A percentile compares a stretch with the other conserved stretches of the same genome.
phyloP scores from a whole-genome alignment of 768 basidiomycete species.

The Lentinula edodes region DNA sequence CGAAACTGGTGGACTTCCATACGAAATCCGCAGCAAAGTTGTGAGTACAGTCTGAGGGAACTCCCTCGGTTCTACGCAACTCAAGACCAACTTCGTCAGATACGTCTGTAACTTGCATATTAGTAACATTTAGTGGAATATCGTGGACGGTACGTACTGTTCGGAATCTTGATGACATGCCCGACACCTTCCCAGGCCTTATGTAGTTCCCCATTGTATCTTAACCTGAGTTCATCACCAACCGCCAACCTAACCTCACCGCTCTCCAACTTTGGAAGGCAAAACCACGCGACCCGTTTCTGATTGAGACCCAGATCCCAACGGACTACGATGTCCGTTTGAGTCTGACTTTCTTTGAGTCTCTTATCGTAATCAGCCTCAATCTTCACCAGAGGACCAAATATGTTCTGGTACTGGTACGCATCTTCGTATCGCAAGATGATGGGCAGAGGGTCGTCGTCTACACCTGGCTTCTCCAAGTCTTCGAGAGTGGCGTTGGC shows the following conservation, averaged over 20 bases:
- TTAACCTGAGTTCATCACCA: constrained; percentile 89
- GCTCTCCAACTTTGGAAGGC: constrained; percentile 93
- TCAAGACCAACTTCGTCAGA: constrained; percentile 98
- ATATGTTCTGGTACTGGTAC: constrained; percentile 99
- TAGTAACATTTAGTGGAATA: neutral
- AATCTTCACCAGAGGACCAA: constrained; percentile 98
- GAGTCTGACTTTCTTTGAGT: constrained; percentile 97
- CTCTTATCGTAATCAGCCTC: constrained; percentile 99
- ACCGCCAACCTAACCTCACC: constrained; percentile 96
- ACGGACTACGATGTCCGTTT: constrained; percentile 91
- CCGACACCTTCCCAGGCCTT: constrained; percentile 91
- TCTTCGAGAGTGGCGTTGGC: constrained; percentile 93
- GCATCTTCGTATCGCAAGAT: constrained; percentile 93
- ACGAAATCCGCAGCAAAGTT: constrained; percentile 98
- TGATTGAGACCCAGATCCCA: constrained; percentile 99
- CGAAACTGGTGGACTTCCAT: constrained; percentile 99
- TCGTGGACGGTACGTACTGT: constrained; percentile 56
- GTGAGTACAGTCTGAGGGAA: constrained; percentile 90
- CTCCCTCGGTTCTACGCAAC: constrained; percentile 83
- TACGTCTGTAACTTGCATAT: constrained; percentile 56
- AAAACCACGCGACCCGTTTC: constrained; percentile 98
- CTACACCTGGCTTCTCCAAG: constrained; percentile 94
- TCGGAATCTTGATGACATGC: constrained; percentile 98
- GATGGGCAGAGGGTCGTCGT: constrained; percentile 95
- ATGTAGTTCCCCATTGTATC: constrained; percentile 85